Evolutionary conservation across 768 basidiomycete species (phyloP).

Genomic region (Pleurotus citrinopileatus): DNA sequence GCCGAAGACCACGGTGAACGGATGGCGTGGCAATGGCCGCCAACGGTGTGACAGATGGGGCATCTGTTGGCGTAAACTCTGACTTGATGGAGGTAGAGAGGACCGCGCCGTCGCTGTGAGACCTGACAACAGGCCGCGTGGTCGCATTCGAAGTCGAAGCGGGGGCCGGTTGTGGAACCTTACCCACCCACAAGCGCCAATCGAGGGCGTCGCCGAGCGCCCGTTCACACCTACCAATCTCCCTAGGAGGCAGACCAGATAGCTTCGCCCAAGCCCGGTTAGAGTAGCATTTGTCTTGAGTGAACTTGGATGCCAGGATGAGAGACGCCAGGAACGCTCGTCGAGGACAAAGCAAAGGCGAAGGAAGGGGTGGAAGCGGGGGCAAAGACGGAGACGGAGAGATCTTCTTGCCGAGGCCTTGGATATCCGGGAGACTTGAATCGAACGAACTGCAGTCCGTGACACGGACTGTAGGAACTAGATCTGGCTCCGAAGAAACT

Average conservation of each 20-base stretch:
- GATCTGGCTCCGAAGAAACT: conserved; percentile 11
- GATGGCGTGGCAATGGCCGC: background rate
- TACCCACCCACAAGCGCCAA: conserved; percentile 94
- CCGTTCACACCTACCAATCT: conserved; percentile 87
- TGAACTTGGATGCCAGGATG: conserved; percentile 89
- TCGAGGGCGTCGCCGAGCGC: conserved; percentile 83
- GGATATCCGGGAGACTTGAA: conserved; percentile 15
- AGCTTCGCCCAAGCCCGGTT: conserved; percentile 95
- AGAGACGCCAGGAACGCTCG: conserved; percentile 86
- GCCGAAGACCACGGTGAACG: conserved; percentile 29
- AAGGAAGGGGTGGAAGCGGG: conserved; percentile 50
- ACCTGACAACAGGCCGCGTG: conserved; percentile 40
- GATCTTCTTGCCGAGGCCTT: conserved; percentile 12
- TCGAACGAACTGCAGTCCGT: conserved; percentile 25
- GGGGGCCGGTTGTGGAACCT: conserved; percentile 34
- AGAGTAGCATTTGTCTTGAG: conserved; percentile 91
- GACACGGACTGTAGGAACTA: conserved; percentile 44
- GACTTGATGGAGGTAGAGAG: conserved; percentile 9
- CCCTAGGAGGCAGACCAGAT: conserved; percentile 80
- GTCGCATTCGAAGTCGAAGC: conserved; percentile 19
- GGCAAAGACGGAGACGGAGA: conserved; percentile 14
- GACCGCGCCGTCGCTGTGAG: conserved; percentile 48
- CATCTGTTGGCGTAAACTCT: conserved; percentile 5
- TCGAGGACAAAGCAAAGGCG: conserved; percentile 83
- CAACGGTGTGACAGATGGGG: background rate